Percentiles rank a stretch among this genome's conserved stretches.
These are phyloP conservation scores for Monosporascus sp. DNA, from an alignment of 2,329 filamentous ascomycete species.

Conservation along the genomic window DNA sequence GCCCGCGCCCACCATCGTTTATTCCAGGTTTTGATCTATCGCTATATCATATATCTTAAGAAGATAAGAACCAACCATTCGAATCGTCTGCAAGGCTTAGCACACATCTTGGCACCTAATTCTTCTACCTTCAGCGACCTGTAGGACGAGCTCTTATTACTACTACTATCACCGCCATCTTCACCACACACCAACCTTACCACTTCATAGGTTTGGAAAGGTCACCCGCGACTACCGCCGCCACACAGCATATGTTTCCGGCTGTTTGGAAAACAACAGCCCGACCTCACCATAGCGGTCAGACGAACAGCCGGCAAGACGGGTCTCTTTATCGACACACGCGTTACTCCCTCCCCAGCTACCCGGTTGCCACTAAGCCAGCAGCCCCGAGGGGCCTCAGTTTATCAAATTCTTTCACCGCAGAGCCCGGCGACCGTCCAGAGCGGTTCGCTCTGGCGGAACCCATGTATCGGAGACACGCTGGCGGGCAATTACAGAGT, in stretches of 20 bases:
- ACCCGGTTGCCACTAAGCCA: constrained; percentile 28
- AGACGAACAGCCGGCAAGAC: constrained; percentile 23
- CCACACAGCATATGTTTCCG: constrained; percentile 30
- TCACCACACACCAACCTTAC: constrained; percentile 14
- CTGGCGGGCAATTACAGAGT: constrained; percentile 71
- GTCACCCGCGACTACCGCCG: constrained; percentile 18
- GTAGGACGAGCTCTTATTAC: constrained; percentile 16
- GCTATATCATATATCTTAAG: constrained; percentile 31
- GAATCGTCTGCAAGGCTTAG: constrained; percentile 17
- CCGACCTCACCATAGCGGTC: constrained; percentile 19
- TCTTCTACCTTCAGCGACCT: constrained; percentile 15
- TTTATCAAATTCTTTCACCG: constrained; percentile 52
- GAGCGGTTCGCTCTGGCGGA: constrained; percentile 72
- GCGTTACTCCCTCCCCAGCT: constrained; percentile 23
- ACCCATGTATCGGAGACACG: constrained; percentile 66
- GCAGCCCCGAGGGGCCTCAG: constrained; percentile 50
- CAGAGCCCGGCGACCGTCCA: constrained; percentile 64
- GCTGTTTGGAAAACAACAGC: constrained; percentile 25
- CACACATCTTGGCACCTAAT: constrained; percentile 22
- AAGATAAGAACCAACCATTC: constrained; percentile 26
- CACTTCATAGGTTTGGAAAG: constrained; percentile 14
- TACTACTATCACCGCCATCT: constrained; percentile 10
- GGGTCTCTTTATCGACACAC: constrained; percentile 25
- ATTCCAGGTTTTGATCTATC: constrained; percentile 26
- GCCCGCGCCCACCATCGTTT: constrained; percentile 30